phyloP scores from a whole-genome alignment of 805 yeast genomes.

The Tetrapisispora pingtungensis region DNA sequence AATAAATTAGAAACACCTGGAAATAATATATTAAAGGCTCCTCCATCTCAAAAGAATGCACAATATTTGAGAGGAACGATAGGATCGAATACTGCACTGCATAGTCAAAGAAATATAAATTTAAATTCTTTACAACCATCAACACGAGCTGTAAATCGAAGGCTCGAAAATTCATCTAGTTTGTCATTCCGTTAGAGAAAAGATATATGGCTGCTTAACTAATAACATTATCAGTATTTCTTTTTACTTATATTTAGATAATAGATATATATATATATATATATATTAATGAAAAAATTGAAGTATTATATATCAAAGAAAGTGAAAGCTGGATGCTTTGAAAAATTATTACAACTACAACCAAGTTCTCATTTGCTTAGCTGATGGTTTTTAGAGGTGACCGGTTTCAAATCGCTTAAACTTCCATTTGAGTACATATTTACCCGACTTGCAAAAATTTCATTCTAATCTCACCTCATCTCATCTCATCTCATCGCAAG shows the following conservation, averaged over 20 bases:
- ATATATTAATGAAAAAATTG: no score
- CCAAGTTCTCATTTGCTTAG: no score
- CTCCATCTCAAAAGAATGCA: constrained; percentile 9
- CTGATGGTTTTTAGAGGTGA: no score
- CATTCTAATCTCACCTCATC: neutral
- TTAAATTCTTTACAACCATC: constrained; percentile 30
- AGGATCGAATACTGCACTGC: constrained; percentile 12
- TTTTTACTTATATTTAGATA: no score
- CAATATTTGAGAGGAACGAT: constrained; percentile 8
- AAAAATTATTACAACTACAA: no score
- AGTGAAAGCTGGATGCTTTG: no score
- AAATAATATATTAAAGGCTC: constrained; percentile 1
- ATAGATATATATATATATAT: no score
- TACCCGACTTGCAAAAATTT: neutral
- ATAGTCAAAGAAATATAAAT: constrained; percentile 21
- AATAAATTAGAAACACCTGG: constrained; percentile 2
- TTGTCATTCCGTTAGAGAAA: neutral
- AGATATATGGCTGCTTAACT: no score
- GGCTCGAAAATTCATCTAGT: constrained; percentile 16
- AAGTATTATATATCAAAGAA: no score
- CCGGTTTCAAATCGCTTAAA: no score
- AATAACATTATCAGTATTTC: no score
- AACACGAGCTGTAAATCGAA: constrained; percentile 34
- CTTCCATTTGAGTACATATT: no score
- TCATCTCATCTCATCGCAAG: constrained; percentile 3